Evolutionary conservation across 2,329 filamentous ascomycete genomes (phyloP).

Genomic region (Trichoderma sp.): DNA sequence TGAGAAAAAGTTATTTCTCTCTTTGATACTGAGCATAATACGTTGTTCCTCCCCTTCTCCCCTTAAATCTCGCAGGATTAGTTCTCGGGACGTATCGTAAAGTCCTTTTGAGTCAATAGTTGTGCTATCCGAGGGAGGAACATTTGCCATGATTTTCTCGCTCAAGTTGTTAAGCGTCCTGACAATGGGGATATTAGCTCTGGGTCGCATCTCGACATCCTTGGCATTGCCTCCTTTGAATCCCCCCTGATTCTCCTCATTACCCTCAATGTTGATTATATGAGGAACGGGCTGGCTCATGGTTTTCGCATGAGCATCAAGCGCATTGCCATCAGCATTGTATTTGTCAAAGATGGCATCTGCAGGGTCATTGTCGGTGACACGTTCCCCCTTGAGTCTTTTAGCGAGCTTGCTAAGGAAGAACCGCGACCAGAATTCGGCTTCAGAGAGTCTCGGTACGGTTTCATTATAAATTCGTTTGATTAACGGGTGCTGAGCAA

Average conservation of each 20-base stretch:
- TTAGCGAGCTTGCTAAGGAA: slow-evolving; percentile 91
- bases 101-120: slow-evolving; percentile 60
- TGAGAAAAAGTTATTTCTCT: slow-evolving; percentile 83
- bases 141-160: slow-evolving; percentile 89
- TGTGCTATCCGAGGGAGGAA: slow-evolving; percentile 75
- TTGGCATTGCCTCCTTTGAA: slow-evolving; percentile 80
- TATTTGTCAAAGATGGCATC: slow-evolving; percentile 87
- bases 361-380: slow-evolving; percentile 74
- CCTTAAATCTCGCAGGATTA: slow-evolving; percentile 79
- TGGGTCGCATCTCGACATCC: slow-evolving; percentile 86
- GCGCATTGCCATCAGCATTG: slow-evolving; percentile 70
- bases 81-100: slow-evolving; percentile 74
- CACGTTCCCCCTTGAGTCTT: slow-evolving; percentile 86
- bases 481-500: slow-evolving; percentile 89
- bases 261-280: slow-evolving; percentile 90
- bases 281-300: slow-evolving; percentile 74
- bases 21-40: slow-evolving; percentile 83
- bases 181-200: slow-evolving; percentile 82
- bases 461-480: slow-evolving; percentile 91
- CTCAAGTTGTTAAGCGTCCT: slow-evolving; percentile 87
- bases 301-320: slow-evolving; percentile 56
- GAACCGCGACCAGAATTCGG: slow-evolving; percentile 90
- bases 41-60: slow-evolving; percentile 74
- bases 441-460: slow-evolving; percentile 77
- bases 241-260: slow-evolving; percentile 92